Evolutionary conservation across 371 early-diverging fungal species (phyloP), one percentile per base, ranked within the genome.

Genomic region (Mortierella sp.): DNA sequence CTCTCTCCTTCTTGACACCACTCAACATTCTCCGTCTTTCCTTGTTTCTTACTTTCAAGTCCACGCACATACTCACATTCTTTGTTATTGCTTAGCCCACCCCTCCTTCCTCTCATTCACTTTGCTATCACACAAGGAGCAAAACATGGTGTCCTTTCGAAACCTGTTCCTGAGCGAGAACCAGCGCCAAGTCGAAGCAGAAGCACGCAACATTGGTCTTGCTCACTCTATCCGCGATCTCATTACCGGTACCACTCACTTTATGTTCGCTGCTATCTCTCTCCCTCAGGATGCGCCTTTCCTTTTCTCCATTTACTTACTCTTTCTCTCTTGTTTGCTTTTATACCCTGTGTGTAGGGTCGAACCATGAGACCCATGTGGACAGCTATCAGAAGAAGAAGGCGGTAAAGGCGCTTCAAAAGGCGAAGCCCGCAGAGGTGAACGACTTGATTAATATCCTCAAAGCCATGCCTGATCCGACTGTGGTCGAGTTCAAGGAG

Each of bases 391-490:
- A 79, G 44, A 86, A 84, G 75, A 87, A 87, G 53, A 70, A 80
- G 64, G 88, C 80, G 3, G 81, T 88, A 26, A 83, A 81, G 53
- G 88, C 87, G 6, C 76, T 88, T n/a, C 88, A 82, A 46, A 83
- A 84, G 50, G 79, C 81, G 0, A 44, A 76, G 1, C 74, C 87
- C 1, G 78, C 76, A 2, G 77, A 84, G 69, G 84, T 83, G 37
- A 87, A 84, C 28, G 79, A 86, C 6, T 59, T 86, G 28, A 86
- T 88, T 26, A 51, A 73, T 13, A 75, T 88, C 19, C 75, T 88
- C 19, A 88, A 88, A 26, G 87, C 87, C 55, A 88, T 88, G 88
- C 88, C 88, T 4, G 87, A 88, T 24, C 88, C 87, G 31, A 71
- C 81, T 21, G 70, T 84, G 14, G 73, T 73, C 13, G 78, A 88